Evolutionary conservation across 192 early-diverging fungal genomes (phyloP), one percentile per base, ranked within the genome.

Genomic region (Coemansia sp.): DNA sequence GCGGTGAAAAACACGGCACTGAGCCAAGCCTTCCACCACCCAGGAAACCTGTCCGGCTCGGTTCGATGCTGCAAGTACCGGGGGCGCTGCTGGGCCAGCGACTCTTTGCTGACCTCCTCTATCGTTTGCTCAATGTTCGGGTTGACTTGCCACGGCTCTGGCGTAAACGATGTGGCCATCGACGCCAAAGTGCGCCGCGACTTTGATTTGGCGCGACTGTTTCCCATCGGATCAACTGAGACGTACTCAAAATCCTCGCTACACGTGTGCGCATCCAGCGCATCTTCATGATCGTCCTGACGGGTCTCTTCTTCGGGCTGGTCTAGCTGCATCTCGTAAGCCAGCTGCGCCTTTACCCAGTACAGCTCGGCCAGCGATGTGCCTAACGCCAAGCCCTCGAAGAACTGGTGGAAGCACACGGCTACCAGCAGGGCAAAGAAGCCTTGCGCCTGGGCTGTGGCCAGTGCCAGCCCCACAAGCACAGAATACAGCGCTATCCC

Each of bases 401-500:
- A 90, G 70, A 87, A 82, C 79, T 93, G 91, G 74, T 84, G 84
- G 67, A 93, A 90, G 23, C 85, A 73, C 9, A 92, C 59, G 0
- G 91, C 91, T 23, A 87, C 66, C 15, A 89, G 76, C 21, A 93
- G 68, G 2, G 81, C 79, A 7, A 69, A 66, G 62, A 90, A 89
- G 0, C 81, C 87, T 35, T 63, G 71, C 25, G 71, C 63, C 4
- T 6, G 7, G 15, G 68, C 55, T n/a, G 55, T 57, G 16, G 31
- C 66, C 15, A 91, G 75, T 30, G 90, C 80, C 58, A 92, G 71
- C 10, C 91, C 91, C 23, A 92, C 87, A 15, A 92, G 77, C 42
- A 92, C 78, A 59, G 90, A 91, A 66, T 92, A 89, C 51, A 89
- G 67, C 2, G 87, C 85, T 51, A 92, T 90, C 25, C 91, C 90